These are phyloP conservation scores for barrel medic (Medicago truncatula) DNA, from an alignment of 306 rosid genomes.

Conservation along the genomic window DNA sequence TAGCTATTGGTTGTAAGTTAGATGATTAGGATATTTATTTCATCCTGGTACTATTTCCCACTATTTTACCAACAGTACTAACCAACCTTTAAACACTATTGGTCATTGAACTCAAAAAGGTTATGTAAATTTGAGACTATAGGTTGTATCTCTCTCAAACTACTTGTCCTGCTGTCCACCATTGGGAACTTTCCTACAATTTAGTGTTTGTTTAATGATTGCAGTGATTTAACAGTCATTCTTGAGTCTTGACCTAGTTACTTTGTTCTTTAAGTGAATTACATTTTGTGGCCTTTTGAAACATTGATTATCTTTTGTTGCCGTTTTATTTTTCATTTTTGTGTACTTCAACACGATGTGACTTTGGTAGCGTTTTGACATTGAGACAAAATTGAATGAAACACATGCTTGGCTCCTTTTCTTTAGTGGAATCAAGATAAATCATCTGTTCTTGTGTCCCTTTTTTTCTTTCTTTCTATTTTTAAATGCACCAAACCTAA, in stretches of 20 bases:
- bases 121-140: not conserved
- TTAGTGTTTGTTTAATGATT: not conserved
- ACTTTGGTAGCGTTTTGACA: constrained; percentile 2
- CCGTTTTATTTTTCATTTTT: constrained; percentile 7
- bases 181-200: not conserved
- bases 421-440: constrained; percentile 3
- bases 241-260: not conserved
- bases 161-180: not conserved
- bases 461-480: not conserved
- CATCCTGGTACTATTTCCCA: not conserved
- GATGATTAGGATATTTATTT: not conserved
- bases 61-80: not conserved
- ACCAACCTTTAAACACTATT: not conserved
- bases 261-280: constrained; percentile 22
- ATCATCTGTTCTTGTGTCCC: constrained; percentile 2
- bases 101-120: not conserved
- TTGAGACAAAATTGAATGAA: not conserved
- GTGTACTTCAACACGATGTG: constrained; percentile 18
- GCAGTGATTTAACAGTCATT: not conserved
- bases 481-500: not conserved
- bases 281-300: constrained; percentile 8
- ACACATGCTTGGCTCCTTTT: constrained; percentile 1
- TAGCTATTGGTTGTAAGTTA: not conserved
- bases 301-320: constrained; percentile 10
- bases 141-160: not conserved